These are phyloP conservation scores for Penicillium steckii DNA, from an alignment of 495 filamentous ascomycete species.

Conservation along the genomic window DNA sequence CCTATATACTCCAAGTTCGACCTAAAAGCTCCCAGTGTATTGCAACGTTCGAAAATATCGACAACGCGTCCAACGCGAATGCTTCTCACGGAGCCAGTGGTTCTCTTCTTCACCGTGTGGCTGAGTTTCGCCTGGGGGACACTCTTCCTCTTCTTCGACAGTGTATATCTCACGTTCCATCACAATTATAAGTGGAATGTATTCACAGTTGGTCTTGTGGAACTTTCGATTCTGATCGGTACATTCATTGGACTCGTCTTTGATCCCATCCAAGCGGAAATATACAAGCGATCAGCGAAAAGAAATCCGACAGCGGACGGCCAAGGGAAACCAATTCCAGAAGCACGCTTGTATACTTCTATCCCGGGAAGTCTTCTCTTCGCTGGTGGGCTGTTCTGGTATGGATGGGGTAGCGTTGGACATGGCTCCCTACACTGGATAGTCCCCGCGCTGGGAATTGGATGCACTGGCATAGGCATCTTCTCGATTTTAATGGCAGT, in stretches of 20 bases:
- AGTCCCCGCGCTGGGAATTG: slow-evolving; percentile 37
- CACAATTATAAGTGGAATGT: slow-evolving; percentile 37
- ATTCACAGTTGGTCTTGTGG: slow-evolving; percentile 33
- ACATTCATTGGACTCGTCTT: slow-evolving; percentile 39
- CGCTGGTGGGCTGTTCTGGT: slow-evolving; percentile 42
- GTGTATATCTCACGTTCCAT: slow-evolving; percentile 39
- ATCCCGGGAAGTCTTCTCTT: slow-evolving; percentile 41
- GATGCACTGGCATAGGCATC: slow-evolving; percentile 34
- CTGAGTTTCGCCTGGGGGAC: slow-evolving; percentile 53
- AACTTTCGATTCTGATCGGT: slow-evolving; percentile 43
- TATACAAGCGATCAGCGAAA: slow-evolving; percentile 32
- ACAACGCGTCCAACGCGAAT: slow-evolving; percentile 47
- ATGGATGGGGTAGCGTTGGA: slow-evolving; percentile 35
- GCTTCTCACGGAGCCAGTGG: slow-evolving; percentile 53
- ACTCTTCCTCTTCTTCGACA: slow-evolving; percentile 48
- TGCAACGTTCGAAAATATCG: slow-evolving; percentile 29
- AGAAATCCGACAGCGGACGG: slow-evolving; percentile 21
- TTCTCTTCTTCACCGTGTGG: slow-evolving; percentile 52
- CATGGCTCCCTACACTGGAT: slow-evolving; percentile 35
- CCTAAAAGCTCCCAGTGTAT: slow-evolving; percentile 22
- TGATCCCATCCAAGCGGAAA: slow-evolving; percentile 39
- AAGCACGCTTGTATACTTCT: slow-evolving; percentile 39
- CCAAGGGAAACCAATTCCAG: slow-evolving; percentile 33
- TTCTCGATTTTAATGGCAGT: slow-evolving; percentile 49
- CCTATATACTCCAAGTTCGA: slow-evolving; percentile 37